Evolutionary conservation across 352 stramenopile species (phyloP), one percentile per base, ranked within the genome.

Genomic region (Pythium brachiatum): DNA sequence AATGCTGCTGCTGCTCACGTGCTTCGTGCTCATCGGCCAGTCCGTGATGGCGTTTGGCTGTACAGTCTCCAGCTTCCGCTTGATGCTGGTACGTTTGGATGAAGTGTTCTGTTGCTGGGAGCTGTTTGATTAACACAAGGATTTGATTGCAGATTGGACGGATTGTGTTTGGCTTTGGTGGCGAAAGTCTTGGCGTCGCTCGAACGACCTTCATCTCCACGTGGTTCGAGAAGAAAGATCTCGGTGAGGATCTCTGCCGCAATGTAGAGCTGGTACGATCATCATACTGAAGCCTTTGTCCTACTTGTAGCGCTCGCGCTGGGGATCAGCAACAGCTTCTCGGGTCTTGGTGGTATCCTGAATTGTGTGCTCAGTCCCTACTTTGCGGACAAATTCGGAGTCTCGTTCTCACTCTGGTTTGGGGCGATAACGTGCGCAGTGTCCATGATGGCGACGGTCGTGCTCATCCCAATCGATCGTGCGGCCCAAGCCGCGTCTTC

Each of bases 201-300:
- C 73, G 83, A 26, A 87, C 70, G 27, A 88, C 87, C 4, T 75
- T 96, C 27, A 63, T 95, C 11, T 75, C 81, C 0, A 73, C 79
- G 29, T 97, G 89, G 89, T 97, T 97, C 64, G 73, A 78, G 44
- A 89, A 85, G 18, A 78, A 68, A 41, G 87, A 96, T 46, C 59
- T 95, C 1, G 75, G 76, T 81, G 64, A n/a, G n/a, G 67, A 20
- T 51, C 25, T 21, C 38, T 48, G 27, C 9, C 39, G 8, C n/a
- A n/a, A n/a, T n/a, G n/a, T n/a, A n/a, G n/a, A n/a, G n/a, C n/a
- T n/a, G n/a, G n/a, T n/a, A n/a, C n/a, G n/a, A n/a, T n/a, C n/a
- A n/a, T n/a, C n/a, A n/a, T n/a, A n/a, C n/a, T n/a, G n/a, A n/a
- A n/a, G n/a, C n/a, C n/a, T n/a, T n/a, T n/a, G n/a, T n/a, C n/a